Evolutionary conservation across 306 rosid species (phyloP).

Genomic region (Ochetophila trinervis): DNA sequence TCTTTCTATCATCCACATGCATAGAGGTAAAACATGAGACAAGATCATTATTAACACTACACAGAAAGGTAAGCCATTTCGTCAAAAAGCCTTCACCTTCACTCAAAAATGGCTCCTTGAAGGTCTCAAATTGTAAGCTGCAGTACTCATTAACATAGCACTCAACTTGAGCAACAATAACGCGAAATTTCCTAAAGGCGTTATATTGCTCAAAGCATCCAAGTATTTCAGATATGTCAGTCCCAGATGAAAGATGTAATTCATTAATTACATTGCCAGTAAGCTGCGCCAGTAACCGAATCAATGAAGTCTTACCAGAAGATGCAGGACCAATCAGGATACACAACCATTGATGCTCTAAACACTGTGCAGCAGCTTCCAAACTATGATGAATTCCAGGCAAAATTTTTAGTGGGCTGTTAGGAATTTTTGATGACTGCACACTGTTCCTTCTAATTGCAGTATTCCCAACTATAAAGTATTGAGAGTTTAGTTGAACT

Average conservation of each 20-base stretch:
- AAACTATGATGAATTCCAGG: conserved; percentile 75
- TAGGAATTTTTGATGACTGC: conserved; percentile 35
- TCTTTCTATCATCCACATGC: conserved; percentile 45
- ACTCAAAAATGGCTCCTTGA: conserved; percentile 29
- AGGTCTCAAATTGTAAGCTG: conserved; percentile 41
- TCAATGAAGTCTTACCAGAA: conserved; percentile 83
- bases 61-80: conserved; percentile 53
- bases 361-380: conserved; percentile 83
- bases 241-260: conserved; percentile 82
- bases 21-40: conserved; percentile 34
- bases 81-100: conserved; percentile 35
- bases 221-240: conserved; percentile 89
- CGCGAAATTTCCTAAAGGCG: conserved; percentile 55
- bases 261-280: conserved; percentile 81
- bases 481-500: conserved; percentile 44
- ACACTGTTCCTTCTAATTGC: conserved; percentile 49
- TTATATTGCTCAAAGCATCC: conserved; percentile 95
- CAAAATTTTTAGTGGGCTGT: conserved; percentile 48
- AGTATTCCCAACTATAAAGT: conserved; percentile 62
- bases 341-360: conserved; percentile 85
- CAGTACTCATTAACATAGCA: conserved; percentile 52
- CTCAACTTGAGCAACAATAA: conserved; percentile 54
- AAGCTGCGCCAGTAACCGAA: conserved; percentile 77
- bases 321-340: conserved; percentile 81
- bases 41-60: conserved; percentile 36